These are phyloP conservation scores for Lentinula boryana DNA, from an alignment of 768 basidiomycete genomes.

Conservation along the genomic window DNA sequence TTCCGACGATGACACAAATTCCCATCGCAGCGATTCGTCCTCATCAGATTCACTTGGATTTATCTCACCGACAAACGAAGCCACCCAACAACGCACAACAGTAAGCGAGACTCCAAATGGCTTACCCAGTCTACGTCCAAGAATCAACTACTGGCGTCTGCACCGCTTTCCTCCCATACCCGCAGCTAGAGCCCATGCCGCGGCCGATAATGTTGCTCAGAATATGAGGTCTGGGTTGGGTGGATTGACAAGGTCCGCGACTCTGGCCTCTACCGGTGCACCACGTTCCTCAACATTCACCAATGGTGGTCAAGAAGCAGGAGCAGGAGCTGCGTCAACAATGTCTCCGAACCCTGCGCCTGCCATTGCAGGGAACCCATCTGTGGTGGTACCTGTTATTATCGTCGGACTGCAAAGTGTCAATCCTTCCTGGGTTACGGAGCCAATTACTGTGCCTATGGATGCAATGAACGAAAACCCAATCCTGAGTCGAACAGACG, in stretches of 20 bases:
- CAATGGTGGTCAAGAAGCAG: background rate
- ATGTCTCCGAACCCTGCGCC: background rate
- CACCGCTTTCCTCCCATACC: conserved; percentile 75
- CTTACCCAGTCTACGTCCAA: conserved; percentile 9
- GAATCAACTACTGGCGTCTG: conserved; percentile 78
- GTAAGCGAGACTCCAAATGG: background rate
- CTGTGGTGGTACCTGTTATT: conserved; percentile 73
- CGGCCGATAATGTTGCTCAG: conserved; percentile 4
- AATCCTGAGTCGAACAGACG: conserved; percentile 62
- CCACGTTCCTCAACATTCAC: background rate
- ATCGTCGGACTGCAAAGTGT: conserved; percentile 81
- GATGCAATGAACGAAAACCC: conserved; percentile 8
- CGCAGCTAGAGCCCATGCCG: conserved; percentile 23
- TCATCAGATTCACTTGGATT: conserved; percentile 14
- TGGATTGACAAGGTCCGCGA: conserved; percentile 11
- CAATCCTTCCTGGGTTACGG: conserved; percentile 23
- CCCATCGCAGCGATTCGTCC: conserved; percentile 15
- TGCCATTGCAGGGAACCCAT: conserved; percentile 10
- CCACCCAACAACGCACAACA: conserved; percentile 13
- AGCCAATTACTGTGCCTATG: background rate
- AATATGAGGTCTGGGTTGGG: conserved; percentile 7
- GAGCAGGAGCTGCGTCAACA: background rate
- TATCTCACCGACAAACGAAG: conserved; percentile 20
- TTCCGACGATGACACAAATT: conserved; percentile 20
- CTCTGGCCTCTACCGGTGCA: conserved; percentile 3